Conservation (phyloP, 441 rosid species). For the Jatropha multifida region DNA sequence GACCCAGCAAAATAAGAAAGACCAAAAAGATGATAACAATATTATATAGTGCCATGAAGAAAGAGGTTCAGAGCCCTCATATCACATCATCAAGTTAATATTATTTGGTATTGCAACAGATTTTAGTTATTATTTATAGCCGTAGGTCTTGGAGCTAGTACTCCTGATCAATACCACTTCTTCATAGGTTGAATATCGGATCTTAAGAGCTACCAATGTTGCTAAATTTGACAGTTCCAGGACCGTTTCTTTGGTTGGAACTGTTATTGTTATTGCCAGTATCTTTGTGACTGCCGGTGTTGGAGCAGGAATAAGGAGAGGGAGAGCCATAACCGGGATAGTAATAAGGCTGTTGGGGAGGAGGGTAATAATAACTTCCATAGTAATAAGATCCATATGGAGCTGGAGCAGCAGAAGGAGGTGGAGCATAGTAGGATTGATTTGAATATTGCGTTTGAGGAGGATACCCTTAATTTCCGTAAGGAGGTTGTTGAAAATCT, state of each 20-base stretch:
- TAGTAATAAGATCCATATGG: background rate
- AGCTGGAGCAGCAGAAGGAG: background rate
- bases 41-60: no score
- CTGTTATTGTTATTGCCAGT: background rate
- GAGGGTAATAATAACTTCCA: background rate
- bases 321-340: background rate
- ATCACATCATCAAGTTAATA: no score
- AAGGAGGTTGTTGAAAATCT: background rate
- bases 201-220: background rate
- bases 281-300: background rate
- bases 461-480: background rate
- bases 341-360: background rate
- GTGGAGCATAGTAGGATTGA: background rate
- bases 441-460: background rate
- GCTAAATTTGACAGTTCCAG: background rate
- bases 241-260: background rate
- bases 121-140: no score
- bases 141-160: background rate
- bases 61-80: no score
- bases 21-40: no score
- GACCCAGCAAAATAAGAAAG: no score
- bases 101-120: no score
- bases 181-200: background rate
- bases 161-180: background rate
- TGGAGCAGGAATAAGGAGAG: background rate